phyloP scores from a whole-genome alignment of 371 early-diverging fungal species.

The Capniomyces stellatus region DNA sequence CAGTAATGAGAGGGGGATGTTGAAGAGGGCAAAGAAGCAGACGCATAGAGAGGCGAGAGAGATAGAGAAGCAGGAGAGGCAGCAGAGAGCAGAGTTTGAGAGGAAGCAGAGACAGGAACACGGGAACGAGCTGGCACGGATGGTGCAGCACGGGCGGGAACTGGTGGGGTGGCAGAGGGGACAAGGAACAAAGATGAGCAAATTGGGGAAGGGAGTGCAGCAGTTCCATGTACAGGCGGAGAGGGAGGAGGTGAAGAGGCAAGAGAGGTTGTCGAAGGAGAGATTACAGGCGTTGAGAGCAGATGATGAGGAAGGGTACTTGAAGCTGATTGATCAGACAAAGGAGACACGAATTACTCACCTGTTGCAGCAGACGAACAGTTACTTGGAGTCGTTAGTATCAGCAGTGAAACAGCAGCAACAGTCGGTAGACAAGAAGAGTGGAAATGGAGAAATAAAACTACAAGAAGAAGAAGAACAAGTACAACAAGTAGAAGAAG shows the following conservation, averaged over 20 bases:
- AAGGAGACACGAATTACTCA: slow-evolving; percentile 87
- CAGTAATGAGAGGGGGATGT: slow-evolving; percentile 54
- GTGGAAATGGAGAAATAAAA: slow-evolving; percentile 18
- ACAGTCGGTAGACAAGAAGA: slow-evolving; percentile 33
- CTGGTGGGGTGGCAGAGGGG: slow-evolving; percentile 46
- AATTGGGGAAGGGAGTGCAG: slow-evolving; percentile 57
- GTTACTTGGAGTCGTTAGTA: slow-evolving; percentile 54
- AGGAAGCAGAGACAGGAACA: slow-evolving; percentile 67
- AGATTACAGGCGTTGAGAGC: slow-evolving; percentile 81
- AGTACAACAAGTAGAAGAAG: not conserved
- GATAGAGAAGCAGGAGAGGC: slow-evolving; percentile 78
- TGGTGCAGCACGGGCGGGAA: slow-evolving; percentile 56
- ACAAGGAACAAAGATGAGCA: slow-evolving; percentile 42
- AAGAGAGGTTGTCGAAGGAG: slow-evolving; percentile 65
- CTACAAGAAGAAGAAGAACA: slow-evolving; percentile 10
- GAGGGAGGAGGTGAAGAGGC: slow-evolving; percentile 75
- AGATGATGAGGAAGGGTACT: slow-evolving; percentile 89
- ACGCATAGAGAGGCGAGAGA: slow-evolving; percentile 72
- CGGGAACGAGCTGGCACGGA: slow-evolving; percentile 47
- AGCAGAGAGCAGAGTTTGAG: slow-evolving; percentile 73
- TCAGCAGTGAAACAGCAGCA: slow-evolving; percentile 25
- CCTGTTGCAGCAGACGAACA: slow-evolving; percentile 69
- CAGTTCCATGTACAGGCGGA: slow-evolving; percentile 60
- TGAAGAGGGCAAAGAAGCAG: slow-evolving; percentile 75
- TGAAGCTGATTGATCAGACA: slow-evolving; percentile 73